Evolutionary conservation across 495 filamentous ascomycete genomes (phyloP).

Genomic region (Pseudoneurospora amorphoporcata): DNA sequence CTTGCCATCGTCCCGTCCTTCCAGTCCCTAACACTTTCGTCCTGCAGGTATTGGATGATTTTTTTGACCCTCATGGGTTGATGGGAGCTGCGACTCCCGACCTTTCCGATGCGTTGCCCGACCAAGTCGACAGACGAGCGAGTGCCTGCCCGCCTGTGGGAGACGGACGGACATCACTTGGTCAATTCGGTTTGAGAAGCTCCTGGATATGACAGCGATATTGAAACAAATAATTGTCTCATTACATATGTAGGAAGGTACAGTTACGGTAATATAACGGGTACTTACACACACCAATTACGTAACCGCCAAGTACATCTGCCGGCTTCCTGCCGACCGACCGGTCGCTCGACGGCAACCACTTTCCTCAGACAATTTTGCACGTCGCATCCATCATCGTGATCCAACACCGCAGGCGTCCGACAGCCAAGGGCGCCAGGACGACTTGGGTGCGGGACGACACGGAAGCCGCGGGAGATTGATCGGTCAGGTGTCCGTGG

Average conservation of each 20-base stretch:
- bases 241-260: neutral
- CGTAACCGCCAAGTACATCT: neutral
- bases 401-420: neutral
- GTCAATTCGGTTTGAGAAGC: neutral
- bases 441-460: neutral
- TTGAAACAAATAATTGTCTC: neutral
- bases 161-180: neutral
- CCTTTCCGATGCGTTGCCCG: neutral
- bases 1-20: neutral
- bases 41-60: neutral
- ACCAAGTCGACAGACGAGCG: neutral
- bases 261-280: neutral
- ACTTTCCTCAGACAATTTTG: neutral
- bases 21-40: neutral
- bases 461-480: neutral
- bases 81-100: neutral
- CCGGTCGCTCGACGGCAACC: neutral
- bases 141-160: neutral
- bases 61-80: neutral
- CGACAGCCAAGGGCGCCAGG: neutral
- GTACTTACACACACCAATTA: neutral
- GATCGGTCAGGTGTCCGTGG: neutral
- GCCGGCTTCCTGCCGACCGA: neutral
- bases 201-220: neutral
- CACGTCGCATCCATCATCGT: neutral